These are phyloP conservation scores for Chaetomium tenue DNA, from an alignment of 495 filamentous ascomycete species.

Conservation along the genomic window DNA sequence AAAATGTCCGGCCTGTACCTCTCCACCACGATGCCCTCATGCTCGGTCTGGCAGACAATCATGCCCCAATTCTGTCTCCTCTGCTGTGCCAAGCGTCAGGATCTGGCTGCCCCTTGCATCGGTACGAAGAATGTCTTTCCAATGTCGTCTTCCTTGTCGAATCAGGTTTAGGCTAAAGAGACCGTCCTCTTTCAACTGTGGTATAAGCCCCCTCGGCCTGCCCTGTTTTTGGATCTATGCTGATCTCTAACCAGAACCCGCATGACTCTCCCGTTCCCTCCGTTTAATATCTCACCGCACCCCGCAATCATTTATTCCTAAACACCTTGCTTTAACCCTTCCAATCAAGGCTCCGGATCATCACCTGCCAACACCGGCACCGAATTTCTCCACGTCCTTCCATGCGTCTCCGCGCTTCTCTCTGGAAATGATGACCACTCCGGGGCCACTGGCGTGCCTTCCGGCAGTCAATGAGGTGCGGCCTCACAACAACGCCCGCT, in stretches of 20 bases:
- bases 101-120: neutral
- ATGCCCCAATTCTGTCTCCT: neutral
- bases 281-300: constrained; percentile 27
- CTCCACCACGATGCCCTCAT: too few relatives aligned
- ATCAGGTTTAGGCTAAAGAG: constrained; percentile 21
- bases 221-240: constrained; percentile 18
- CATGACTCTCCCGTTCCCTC: constrained; percentile 17
- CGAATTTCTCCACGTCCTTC: constrained; percentile 21
- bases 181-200: neutral
- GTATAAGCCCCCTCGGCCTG: constrained; percentile 15
- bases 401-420: constrained; percentile 16
- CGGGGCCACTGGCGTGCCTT: neutral
- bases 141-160: neutral
- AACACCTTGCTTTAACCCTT: constrained; percentile 29
- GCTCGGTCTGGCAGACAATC: too few relatives aligned
- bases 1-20: too few relatives aligned
- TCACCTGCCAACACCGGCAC: constrained; percentile 17
- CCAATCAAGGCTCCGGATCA: constrained; percentile 29
- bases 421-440: constrained; percentile 15
- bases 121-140: neutral
- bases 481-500: constrained; percentile 3
- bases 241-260: constrained; percentile 20
- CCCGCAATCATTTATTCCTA: constrained; percentile 30
- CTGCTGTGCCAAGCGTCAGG: neutral
- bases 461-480: too few relatives aligned